Evolutionary conservation across 2,329 filamentous ascomycete species (phyloP), one percentile per base, ranked within the genome.

Genomic region (Spiromastix sp.): DNA sequence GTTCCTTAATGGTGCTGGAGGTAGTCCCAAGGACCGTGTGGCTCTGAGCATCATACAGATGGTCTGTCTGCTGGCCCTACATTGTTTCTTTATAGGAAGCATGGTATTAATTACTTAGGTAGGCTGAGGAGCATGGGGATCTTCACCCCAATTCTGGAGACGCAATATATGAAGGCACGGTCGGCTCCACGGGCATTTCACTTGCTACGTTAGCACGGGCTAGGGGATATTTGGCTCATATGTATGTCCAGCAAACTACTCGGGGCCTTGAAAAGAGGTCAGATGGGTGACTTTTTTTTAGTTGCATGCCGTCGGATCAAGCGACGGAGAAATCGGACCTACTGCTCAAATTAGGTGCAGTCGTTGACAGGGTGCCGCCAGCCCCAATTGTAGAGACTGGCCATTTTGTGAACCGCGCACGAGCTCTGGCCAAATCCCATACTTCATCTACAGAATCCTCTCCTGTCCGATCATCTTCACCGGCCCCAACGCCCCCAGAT

Each of bases 81-180:
- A 10, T 27, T 17, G 12, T 40, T 29, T 29, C 27, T 30, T 10
- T 17, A 39, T 13, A 34, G 11, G 26, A 30, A 36, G 33, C 37
- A 38, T 12, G 21, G 6, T 32, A 30, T 26, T 42, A 20, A 42
- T 32, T 28, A 9, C 9, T 37, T 20, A 13, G 18, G 29, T 63
- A 78, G 57, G 91, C 87, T 28, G 91, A 98, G 67, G 71, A 75
- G 42, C 64, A 72, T 32, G 86, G 86, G 2, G 67, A 87, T 12
- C 63, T 98, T 30, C 72, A 70, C 0, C 89, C 91, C 0, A 69
- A 81, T 46, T 79, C 81, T 15, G 89, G 89, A 42, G 91, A 98
- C 57, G 93, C 84, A 28, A 86, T 98, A 51, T 98, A 96, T 60
- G 91, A 98, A 65, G 91, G 91, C 45, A 98, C 91, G 1, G 87